phyloP scores from a whole-genome alignment of 139 green algal genomes.

The Asterochloris erici region DNA sequence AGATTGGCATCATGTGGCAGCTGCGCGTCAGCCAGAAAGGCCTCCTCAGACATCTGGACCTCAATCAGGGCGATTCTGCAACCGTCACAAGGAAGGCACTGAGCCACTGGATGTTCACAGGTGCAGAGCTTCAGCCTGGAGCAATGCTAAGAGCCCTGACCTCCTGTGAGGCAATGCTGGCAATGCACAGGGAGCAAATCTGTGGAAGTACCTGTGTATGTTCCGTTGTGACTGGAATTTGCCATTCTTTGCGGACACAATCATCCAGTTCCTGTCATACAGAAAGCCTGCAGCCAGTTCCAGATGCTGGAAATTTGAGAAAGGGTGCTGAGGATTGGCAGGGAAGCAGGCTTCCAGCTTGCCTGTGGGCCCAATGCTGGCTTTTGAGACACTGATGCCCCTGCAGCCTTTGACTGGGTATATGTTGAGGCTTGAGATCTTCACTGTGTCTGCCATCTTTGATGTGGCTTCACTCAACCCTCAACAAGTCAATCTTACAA shows the following conservation, averaged over 20 bases:
- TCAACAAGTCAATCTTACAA: too few species aligned
- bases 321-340: not conserved
- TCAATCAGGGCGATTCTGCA: too few species aligned
- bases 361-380: not conserved
- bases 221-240: constrained; percentile 1
- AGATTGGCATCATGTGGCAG: too few species aligned
- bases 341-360: not conserved
- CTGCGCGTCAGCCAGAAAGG: too few species aligned
- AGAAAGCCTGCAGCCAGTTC: not conserved
- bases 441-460: too few species aligned
- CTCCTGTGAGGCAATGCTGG: not conserved
- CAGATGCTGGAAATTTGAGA: not conserved
- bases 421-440: not conserved
- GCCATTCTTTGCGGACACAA: not conserved
- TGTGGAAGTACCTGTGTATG: not conserved
- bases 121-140: not conserved
- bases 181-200: too few species aligned
- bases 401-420: constrained; percentile 18
- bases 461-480: too few species aligned
- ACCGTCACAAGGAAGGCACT: not conserved
- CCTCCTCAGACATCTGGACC: too few species aligned
- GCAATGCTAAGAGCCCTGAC: not conserved
- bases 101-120: not conserved
- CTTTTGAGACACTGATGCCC: constrained; percentile 3
- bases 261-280: constrained; percentile 14